phyloP scores from a whole-genome alignment of 495 filamentous ascomycete species.

The Lepraria neglecta region DNA sequence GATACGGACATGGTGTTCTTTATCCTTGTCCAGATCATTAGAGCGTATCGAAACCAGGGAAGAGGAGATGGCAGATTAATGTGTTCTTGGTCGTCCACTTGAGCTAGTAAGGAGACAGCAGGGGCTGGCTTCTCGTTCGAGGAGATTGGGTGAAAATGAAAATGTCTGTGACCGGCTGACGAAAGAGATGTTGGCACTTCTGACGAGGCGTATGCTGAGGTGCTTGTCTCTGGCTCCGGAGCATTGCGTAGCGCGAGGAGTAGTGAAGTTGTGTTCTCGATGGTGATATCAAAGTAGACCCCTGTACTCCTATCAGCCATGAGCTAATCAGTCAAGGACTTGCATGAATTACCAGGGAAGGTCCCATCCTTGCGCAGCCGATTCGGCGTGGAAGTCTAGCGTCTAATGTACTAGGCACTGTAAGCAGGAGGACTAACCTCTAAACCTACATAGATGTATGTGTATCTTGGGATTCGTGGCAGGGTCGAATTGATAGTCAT shows the following conservation, averaged over 20 bases:
- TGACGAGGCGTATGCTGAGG: slow-evolving; percentile 1
- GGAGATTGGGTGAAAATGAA: slow-evolving; percentile 29
- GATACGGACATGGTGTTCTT: slow-evolving; percentile 32
- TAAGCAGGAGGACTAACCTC: not conserved
- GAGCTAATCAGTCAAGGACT: not conserved
- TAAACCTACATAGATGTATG: slow-evolving; percentile 16
- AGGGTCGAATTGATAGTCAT: slow-evolving; percentile 30
- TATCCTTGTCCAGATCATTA: slow-evolving; percentile 26
- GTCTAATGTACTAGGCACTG: slow-evolving; percentile 30
- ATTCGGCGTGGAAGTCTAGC: slow-evolving; percentile 36
- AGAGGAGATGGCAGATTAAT: slow-evolving; percentile 30
- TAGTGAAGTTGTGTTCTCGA: slow-evolving; percentile 32
- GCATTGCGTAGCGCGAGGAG: slow-evolving; percentile 35
- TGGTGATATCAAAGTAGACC: slow-evolving; percentile 36
- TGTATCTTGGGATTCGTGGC: slow-evolving; percentile 33
- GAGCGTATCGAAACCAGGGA: slow-evolving; percentile 30
- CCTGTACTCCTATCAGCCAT: slow-evolving; percentile 20
- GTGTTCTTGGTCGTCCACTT: slow-evolving; percentile 37
- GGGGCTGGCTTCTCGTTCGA: slow-evolving; percentile 25
- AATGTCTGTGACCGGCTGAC: slow-evolving; percentile 18
- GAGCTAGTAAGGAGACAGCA: slow-evolving; percentile 35
- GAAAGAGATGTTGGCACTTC: slow-evolving; percentile 5
- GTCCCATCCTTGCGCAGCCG: slow-evolving; percentile 33
- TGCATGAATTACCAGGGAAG: slow-evolving; percentile 30
- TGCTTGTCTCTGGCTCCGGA: slow-evolving; percentile 1